Evolutionary conservation across 2,329 filamentous ascomycete genomes (phyloP).

Genomic region (Nemania abortiva): DNA sequence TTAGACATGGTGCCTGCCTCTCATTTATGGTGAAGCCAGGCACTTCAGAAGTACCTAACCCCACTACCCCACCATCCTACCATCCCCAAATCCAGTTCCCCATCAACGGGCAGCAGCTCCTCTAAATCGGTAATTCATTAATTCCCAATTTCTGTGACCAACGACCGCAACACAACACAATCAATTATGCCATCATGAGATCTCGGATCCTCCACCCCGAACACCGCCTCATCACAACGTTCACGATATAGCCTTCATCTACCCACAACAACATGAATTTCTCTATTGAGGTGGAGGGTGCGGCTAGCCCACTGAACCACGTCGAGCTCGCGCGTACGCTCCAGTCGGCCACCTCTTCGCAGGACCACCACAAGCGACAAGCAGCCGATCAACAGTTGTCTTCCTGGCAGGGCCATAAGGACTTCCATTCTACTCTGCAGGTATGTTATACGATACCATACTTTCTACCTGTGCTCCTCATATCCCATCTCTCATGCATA

Average conservation of each 20-base stretch:
- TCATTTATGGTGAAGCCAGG: too few species aligned
- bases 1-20: too few species aligned
- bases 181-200: constrained; percentile 17
- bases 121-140: neutral
- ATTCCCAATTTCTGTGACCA: neutral
- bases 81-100: too few species aligned
- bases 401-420: constrained; percentile 75
- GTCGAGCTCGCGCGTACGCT: constrained; percentile 73
- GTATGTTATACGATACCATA: constrained; percentile 54
- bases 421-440: constrained; percentile 78
- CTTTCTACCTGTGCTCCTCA: too few species aligned
- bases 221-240: neutral
- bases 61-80: too few species aligned
- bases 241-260: constrained; percentile 8
- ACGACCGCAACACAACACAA: neutral
- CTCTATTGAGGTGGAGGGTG: constrained; percentile 82
- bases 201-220: neutral
- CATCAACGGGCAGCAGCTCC: too few species aligned
- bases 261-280: constrained; percentile 73
- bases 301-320: constrained; percentile 78
- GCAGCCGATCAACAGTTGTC: constrained; percentile 77
- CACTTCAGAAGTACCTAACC: too few species aligned
- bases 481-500: too few species aligned
- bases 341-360: constrained; percentile 69
- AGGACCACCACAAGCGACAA: constrained; percentile 72